Evolutionary conservation across 1,284 basidiomycete species (phyloP).

Genomic region (Ustilago shanxiensis): DNA sequence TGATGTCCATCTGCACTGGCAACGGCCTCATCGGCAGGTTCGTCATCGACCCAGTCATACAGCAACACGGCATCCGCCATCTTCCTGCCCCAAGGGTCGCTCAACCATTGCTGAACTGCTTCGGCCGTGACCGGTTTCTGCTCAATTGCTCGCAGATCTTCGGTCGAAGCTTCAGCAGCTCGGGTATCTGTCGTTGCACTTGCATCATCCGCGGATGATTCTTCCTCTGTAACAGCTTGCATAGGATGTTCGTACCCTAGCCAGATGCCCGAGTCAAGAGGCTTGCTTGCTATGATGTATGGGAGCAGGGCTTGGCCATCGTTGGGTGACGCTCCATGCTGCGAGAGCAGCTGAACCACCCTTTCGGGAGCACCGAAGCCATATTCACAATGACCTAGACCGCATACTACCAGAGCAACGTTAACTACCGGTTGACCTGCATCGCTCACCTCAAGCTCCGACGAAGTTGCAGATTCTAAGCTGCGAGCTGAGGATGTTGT

Average conservation of each 20-base stretch:
- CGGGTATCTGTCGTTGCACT: neutral
- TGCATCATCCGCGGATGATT: neutral
- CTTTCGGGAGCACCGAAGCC: conserved; percentile 58
- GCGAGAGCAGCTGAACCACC: conserved; percentile 30
- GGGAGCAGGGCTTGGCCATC: conserved; percentile 12
- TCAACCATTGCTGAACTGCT: conserved; percentile 26
- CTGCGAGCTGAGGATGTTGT: neutral
- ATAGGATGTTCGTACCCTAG: conserved; percentile 35
- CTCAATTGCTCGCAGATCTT: neutral
- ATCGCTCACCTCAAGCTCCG: neutral
- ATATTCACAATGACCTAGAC: conserved; percentile 58
- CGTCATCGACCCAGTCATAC: conserved; percentile 58
- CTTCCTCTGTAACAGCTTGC: neutral
- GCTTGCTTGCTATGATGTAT: conserved; percentile 54
- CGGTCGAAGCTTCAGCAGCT: neutral
- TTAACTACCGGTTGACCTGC: conserved; percentile 21
- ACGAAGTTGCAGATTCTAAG: neutral
- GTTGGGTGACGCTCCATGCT: neutral
- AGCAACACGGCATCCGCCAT: conserved; percentile 51
- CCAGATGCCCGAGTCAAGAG: conserved; percentile 53
- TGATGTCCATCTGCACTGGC: conserved; percentile 9
- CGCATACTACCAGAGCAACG: conserved; percentile 46
- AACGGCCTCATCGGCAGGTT: conserved; percentile 14
- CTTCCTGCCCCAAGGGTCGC: conserved; percentile 38
- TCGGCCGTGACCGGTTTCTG: conserved; percentile 1